phyloP scores from a whole-genome alignment of 2,329 filamentous ascomycete genomes.

The Verticillium zaregamsianum region DNA sequence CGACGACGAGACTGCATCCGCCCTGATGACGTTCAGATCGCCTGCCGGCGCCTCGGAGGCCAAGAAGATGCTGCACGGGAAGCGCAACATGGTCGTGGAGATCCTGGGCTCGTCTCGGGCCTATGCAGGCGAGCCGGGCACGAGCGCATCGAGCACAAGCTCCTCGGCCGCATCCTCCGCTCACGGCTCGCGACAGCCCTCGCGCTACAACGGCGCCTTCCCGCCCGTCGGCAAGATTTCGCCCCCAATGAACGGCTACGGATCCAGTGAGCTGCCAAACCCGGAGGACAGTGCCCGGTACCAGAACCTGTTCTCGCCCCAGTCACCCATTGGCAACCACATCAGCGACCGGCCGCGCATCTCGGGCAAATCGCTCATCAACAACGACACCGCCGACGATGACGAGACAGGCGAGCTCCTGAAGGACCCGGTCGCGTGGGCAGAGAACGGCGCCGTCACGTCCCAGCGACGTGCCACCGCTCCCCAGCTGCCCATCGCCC shows the following conservation, averaged over 20 bases:
- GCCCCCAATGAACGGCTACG: constrained; percentile 50
- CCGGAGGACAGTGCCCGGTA: constrained; percentile 50
- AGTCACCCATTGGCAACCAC: constrained; percentile 68
- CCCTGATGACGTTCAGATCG: constrained; percentile 49
- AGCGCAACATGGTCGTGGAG: constrained; percentile 54
- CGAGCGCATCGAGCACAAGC: constrained; percentile 12
- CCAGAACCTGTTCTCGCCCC: constrained; percentile 65
- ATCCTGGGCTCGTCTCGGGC: constrained; percentile 37
- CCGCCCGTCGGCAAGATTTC: constrained; percentile 58
- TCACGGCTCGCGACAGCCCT: constrained; percentile 48
- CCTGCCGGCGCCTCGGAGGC: constrained; percentile 50
- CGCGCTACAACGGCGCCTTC: constrained; percentile 60
- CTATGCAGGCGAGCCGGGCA: constrained; percentile 17
- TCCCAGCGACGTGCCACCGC: constrained; percentile 63
- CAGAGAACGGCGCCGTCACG: constrained; percentile 58
- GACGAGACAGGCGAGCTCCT: constrained; percentile 71
- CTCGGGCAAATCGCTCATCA: constrained; percentile 69
- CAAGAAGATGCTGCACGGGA: constrained; percentile 54
- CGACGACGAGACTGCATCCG: constrained; percentile 46
- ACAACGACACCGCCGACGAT: constrained; percentile 57
- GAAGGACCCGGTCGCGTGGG: constrained; percentile 68
- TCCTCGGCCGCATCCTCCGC: constrained; percentile 34
- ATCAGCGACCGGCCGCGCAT: constrained; percentile 57
- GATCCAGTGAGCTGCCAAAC: constrained; percentile 54
- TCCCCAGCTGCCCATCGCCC: constrained; percentile 64